A percentile compares a stretch with the other conserved stretches of the same genome.
phyloP scores from a whole-genome alignment of 2,329 filamentous ascomycete species.

The Coccinonectria pachysandricola region DNA sequence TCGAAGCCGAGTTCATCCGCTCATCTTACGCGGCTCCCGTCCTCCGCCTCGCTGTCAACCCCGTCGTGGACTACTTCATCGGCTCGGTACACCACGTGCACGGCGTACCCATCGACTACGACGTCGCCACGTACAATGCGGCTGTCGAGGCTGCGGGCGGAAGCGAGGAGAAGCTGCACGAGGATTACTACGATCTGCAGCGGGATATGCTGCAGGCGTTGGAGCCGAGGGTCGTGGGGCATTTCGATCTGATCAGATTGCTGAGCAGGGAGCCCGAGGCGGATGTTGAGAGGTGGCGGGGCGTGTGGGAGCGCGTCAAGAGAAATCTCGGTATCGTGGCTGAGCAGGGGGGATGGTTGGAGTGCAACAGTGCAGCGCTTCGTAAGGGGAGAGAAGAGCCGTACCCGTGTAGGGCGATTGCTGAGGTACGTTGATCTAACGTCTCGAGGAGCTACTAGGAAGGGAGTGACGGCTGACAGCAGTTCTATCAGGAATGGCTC shows the following conservation, averaged over 20 bases:
- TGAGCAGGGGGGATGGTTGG: conserved; percentile 69
- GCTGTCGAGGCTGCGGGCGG: conserved; percentile 26
- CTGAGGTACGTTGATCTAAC: conserved; percentile 45
- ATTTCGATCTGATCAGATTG: conserved; percentile 86
- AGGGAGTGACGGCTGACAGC: conserved; percentile 2
- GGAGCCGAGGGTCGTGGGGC: conserved; percentile 70
- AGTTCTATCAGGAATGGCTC: conserved; percentile 51
- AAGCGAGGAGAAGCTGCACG: conserved; percentile 63
- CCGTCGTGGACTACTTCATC: conserved; percentile 77
- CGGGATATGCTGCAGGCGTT: conserved; percentile 65
- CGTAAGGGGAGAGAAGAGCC: conserved; percentile 86
- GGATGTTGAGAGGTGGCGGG: conserved; percentile 45
- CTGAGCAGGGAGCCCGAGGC: conserved; percentile 59
- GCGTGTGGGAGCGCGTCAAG: conserved; percentile 63
- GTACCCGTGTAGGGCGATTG: conserved; percentile 73
- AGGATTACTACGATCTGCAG: conserved; percentile 83
- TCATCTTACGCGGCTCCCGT: conserved; percentile 51
- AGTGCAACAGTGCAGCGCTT: conserved; percentile 80
- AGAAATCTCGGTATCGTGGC: conserved; percentile 65
- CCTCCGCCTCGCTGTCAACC: conserved; percentile 44
- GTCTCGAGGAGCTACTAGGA: neutral
- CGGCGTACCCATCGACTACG: conserved; percentile 81
- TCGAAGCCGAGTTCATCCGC: conserved; percentile 90
- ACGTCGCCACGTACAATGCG: conserved; percentile 52
- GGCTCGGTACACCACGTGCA: conserved; percentile 88